Base-by-base conservation (phyloP, 176 grass and related monocot genomes). In the Juncus inflexus region DNA sequence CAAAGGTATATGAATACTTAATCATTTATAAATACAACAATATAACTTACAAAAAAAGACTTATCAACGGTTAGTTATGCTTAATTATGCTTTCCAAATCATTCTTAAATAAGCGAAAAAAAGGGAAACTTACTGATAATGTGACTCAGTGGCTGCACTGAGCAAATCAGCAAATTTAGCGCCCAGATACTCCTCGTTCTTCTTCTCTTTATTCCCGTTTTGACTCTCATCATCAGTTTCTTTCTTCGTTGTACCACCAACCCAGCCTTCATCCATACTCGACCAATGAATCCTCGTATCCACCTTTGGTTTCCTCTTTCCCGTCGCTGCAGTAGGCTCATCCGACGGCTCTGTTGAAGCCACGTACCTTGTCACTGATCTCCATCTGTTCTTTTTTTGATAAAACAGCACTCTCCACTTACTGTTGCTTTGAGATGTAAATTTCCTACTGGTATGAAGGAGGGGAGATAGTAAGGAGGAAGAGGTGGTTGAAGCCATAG, bases 271-370 rank as follows among this genome's bases (percentile, higher is more conserved):
- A 56, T 96, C 70, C 5, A 85, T 82, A 67, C 77, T 81, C 1
- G 74, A 82, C 91, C 91, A 91, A 74, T 96, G 87, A 40, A 96
- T 91, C 84, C 91, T 87, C 5, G 91, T 96, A 85, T 96, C 91
- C 54, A 96, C 84, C 11, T 81, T 86, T 77, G 79, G 83, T 85
- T 41, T 83, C 42, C 53, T 69, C 3, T 68, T 81, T 35, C 61
- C 76, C 2, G 73, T 55, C 0, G 73, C 50, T 2, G 66, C 49
- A 12, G 76, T 52, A 0, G 76, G 74, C 50, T 91, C 82, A 9
- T 67, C 76, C 8, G 66, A 75, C 10, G 81, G 55, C 3, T 58
- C 12, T 52, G 79, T 65, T 4, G 76, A 12, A 28, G 78, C 66
- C 10, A 62, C 64, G 40, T 76, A 69, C 3, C 7, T 74, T 12